phyloP scores from a whole-genome alignment of 148 eudicot genomes.

The Amaranthus hypochondriacus region DNA sequence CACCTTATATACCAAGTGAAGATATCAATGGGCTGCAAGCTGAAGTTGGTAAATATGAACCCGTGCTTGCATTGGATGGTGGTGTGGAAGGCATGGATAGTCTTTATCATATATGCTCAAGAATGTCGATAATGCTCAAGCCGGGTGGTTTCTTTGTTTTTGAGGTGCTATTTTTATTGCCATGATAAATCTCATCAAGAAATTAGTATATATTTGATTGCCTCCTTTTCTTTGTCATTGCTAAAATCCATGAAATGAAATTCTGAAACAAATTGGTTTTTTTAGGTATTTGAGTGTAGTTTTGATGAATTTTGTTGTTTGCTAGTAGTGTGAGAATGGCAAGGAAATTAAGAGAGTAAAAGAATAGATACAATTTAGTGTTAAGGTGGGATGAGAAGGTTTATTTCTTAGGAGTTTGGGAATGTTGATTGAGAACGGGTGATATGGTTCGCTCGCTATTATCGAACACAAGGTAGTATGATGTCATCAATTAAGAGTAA shows the following conservation, averaged over 20 bases:
- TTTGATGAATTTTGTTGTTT: no score
- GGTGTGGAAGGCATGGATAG: slow-evolving; percentile 62
- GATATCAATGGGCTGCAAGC: slow-evolving; percentile 71
- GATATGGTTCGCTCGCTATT: no score
- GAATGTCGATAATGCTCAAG: slow-evolving; percentile 57
- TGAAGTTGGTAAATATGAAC: slow-evolving; percentile 89
- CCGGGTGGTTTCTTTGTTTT: slow-evolving; percentile 87
- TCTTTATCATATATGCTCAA: slow-evolving; percentile 55
- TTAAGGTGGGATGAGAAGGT: no score
- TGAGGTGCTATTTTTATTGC: slow-evolving; percentile 50
- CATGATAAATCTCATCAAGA: background rate
- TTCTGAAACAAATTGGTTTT: background rate
- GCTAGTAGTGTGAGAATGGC: no score
- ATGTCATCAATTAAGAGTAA: no score
- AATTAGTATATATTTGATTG: background rate
- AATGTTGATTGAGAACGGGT: no score
- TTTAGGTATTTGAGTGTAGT: no score
- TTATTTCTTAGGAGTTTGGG: no score
- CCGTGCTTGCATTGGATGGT: slow-evolving; percentile 80
- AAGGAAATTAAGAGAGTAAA: no score
- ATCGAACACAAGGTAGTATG: no score
- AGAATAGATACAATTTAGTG: no score
- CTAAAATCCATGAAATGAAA: background rate
- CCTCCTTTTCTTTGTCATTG: background rate
- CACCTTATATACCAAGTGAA: slow-evolving; percentile 87